Evolutionary conservation across 805 yeast species (phyloP).

Genomic region (Starmerella riodocensis): DNA sequence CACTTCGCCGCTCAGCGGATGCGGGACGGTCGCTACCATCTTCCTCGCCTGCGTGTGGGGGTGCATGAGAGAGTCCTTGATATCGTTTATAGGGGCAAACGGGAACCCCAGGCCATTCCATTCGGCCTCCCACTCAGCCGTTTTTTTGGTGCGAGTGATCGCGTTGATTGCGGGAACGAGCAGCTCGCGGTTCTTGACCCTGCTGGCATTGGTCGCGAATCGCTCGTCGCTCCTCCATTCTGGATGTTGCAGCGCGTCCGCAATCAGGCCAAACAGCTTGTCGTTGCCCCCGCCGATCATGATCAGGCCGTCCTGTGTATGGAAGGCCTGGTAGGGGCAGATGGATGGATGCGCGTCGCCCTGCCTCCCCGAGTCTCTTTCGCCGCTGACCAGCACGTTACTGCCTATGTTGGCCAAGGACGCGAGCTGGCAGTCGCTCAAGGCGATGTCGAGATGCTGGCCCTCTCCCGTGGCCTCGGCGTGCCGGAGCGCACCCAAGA

Average conservation of each 20-base stretch:
- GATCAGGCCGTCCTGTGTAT: slow-evolving; percentile 28
- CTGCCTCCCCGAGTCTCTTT: slow-evolving; percentile 31
- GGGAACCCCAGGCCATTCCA: slow-evolving; percentile 29
- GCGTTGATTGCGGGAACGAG: slow-evolving; percentile 27
- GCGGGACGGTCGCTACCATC: slow-evolving; percentile 29
- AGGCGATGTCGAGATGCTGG: slow-evolving; percentile 29
- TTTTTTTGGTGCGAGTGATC: slow-evolving; percentile 25
- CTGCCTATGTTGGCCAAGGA: slow-evolving; percentile 32
- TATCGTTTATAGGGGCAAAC: slow-evolving; percentile 32
- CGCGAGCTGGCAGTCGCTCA: slow-evolving; percentile 32
- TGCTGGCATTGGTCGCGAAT: slow-evolving; percentile 27
- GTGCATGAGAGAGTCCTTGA: slow-evolving; percentile 28
- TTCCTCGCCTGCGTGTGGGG: slow-evolving; percentile 29
- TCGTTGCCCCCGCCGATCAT: slow-evolving; percentile 35
- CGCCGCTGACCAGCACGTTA: slow-evolving; percentile 29
- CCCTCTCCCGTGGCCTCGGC: slow-evolving; percentile 28
- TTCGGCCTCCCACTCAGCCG: slow-evolving; percentile 28
- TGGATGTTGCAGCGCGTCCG: slow-evolving; percentile 27
- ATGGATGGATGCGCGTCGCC: slow-evolving; percentile 34
- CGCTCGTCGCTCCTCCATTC: slow-evolving; percentile 30
- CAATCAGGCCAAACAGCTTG: slow-evolving; percentile 26
- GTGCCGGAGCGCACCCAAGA: slow-evolving; percentile 29
- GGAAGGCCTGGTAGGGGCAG: slow-evolving; percentile 32
- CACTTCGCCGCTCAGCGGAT: slow-evolving; percentile 28
- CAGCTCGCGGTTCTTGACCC: slow-evolving; percentile 28